phyloP scores from a whole-genome alignment of 441 rosid genomes.

The Sinapis alba region DNA sequence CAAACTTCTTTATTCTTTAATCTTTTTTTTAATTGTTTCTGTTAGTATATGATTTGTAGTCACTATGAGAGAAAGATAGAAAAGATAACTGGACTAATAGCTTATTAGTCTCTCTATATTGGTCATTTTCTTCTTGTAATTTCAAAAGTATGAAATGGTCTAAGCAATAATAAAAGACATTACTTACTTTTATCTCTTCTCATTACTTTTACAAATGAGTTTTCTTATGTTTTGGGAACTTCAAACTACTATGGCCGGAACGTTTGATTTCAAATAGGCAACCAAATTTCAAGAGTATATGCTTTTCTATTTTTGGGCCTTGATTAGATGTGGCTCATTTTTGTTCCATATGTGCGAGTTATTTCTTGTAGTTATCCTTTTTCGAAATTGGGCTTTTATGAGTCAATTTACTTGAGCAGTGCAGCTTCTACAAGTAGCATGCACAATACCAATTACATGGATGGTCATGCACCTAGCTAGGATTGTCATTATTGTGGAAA shows the following conservation, averaged over 20 bases:
- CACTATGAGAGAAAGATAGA: background rate
- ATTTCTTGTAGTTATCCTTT: background rate
- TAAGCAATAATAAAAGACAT: conserved; percentile 1
- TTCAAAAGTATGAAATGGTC: conserved; percentile 7
- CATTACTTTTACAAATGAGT: background rate
- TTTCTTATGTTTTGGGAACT: background rate
- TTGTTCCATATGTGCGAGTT: background rate
- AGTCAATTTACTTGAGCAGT: no score
- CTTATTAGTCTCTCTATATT: conserved; percentile 9
- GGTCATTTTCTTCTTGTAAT: background rate
- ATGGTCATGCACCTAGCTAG: background rate
- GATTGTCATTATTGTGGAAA: background rate
- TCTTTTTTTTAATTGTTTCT: conserved; percentile 20
- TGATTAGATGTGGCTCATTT: background rate
- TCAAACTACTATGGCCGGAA: background rate
- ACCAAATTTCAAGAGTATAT: background rate
- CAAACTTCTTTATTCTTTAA: conserved; percentile 28
- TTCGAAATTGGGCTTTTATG: background rate
- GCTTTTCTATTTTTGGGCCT: background rate
- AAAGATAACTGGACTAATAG: conserved; percentile 11
- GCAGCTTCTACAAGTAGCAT: no score
- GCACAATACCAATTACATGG: background rate
- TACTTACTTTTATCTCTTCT: background rate
- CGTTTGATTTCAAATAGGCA: no score
- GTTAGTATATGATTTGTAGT: conserved; percentile 22